Evolutionary conservation across 305 asterid species (phyloP).

Genomic region (Fraxinus dipetala): DNA sequence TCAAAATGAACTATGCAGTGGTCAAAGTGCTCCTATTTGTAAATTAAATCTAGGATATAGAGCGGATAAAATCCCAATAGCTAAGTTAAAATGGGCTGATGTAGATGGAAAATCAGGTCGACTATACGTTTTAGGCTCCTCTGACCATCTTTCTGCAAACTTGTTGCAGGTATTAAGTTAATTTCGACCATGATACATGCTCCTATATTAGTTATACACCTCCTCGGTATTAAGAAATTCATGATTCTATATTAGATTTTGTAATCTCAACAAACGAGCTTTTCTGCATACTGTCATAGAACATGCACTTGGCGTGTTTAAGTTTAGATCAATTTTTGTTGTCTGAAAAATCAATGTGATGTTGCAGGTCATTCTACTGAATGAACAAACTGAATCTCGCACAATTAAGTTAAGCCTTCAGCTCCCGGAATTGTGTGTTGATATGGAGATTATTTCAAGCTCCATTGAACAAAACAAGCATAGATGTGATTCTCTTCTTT

Average conservation of each 20-base stretch:
- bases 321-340: not conserved
- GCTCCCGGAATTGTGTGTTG: slow-evolving; percentile 52
- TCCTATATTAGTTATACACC: not conserved
- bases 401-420: slow-evolving; percentile 68
- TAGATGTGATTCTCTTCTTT: slow-evolving; percentile 48
- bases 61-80: slow-evolving; percentile 71
- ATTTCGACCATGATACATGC: not conserved
- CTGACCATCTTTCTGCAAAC: slow-evolving; percentile 52
- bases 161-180: slow-evolving; percentile 58
- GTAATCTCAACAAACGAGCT: not conserved
- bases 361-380: slow-evolving; percentile 78
- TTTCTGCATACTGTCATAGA: not conserved
- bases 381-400: slow-evolving; percentile 74
- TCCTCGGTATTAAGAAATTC: not conserved
- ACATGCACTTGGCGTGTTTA: not conserved
- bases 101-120: slow-evolving; percentile 82
- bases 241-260: not conserved
- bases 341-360: slow-evolving; percentile 18
- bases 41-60: slow-evolving; percentile 90
- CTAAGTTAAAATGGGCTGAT: slow-evolving; percentile 63
- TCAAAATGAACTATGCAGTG: slow-evolving; percentile 30
- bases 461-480: slow-evolving; percentile 49
- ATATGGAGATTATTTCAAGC: slow-evolving; percentile 63
- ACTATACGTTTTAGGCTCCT: slow-evolving; percentile 66
- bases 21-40: slow-evolving; percentile 54